Conservation (phyloP, 2,329 filamentous ascomycete species). For the Curvularia eragrostidis region DNA sequence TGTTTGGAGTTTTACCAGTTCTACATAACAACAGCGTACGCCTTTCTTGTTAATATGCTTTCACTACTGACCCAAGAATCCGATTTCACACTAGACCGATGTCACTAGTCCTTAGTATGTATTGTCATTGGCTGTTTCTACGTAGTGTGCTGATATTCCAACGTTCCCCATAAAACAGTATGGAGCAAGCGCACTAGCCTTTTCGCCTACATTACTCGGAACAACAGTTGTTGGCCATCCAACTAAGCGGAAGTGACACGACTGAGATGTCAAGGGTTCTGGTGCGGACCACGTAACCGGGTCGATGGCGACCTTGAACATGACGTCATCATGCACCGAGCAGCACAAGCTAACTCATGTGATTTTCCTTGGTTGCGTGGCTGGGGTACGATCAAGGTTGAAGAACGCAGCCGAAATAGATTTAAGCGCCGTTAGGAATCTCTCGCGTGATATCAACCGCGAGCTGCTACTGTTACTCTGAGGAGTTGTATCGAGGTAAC, state of each 20-base stretch:
- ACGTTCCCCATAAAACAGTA: not conserved
- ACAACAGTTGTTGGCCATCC: not conserved
- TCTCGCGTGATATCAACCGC: not conserved
- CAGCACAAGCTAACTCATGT: conserved; percentile 6
- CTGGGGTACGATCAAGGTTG: conserved; percentile 6
- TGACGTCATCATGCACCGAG: conserved; percentile 9
- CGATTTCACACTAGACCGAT: not conserved
- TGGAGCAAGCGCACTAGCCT: not conserved
- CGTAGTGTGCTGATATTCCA: not conserved
- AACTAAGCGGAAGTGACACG: not conserved
- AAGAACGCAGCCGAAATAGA: conserved; percentile 2
- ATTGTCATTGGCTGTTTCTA: not conserved
- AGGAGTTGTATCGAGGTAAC: not conserved
- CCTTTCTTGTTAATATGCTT: not conserved
- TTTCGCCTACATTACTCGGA: not conserved
- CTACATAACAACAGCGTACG: not conserved
- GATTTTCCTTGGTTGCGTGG: conserved; percentile 15
- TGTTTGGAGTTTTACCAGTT: not conserved
- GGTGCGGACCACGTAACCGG: not conserved
- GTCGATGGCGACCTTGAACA: conserved; percentile 3
- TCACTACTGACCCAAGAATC: not conserved
- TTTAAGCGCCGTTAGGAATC: conserved; percentile 3
- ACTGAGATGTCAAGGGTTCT: not conserved
- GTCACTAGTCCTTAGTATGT: not conserved
- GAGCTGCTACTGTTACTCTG: not conserved